These are phyloP conservation scores for Leishmania aethiopica DNA, from an alignment of 208 protist genomes.

Conservation along the genomic window DNA sequence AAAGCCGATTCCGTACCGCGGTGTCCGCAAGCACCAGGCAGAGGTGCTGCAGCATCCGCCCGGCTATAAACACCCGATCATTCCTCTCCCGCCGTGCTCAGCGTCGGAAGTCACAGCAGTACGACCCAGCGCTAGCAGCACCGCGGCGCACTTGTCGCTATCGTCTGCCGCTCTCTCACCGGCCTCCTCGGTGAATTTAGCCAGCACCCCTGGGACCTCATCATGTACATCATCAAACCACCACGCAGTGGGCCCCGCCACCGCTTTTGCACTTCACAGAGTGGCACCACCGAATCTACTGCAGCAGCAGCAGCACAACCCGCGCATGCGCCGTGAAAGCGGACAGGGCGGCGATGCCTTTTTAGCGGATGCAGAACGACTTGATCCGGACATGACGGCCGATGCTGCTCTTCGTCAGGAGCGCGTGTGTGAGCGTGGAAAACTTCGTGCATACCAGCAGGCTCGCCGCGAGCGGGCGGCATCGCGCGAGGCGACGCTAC, in stretches of 20 bases:
- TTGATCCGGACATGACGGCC: constrained; percentile 49
- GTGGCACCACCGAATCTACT: not conserved
- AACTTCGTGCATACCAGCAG: not conserved
- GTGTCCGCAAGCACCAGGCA: constrained; percentile 60
- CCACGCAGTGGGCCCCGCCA: not conserved
- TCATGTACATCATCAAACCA: not conserved
- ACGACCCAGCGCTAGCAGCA: not conserved
- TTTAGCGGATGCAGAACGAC: constrained; percentile 48
- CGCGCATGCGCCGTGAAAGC: not conserved
- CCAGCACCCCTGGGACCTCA: not conserved
- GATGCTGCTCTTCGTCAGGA: constrained; percentile 49
- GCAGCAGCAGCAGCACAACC: constrained; percentile 9
- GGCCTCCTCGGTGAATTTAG: not conserved
- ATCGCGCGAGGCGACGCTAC: constrained; percentile 37
- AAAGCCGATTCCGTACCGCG: constrained; percentile 58
- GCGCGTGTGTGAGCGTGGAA: constrained; percentile 11
- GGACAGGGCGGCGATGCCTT: constrained; percentile 28
- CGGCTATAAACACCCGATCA: constrained; percentile 57
- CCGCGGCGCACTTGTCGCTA: not conserved
- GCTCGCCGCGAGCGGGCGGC: constrained; percentile 23
- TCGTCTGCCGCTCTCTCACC: not conserved
- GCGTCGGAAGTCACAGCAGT: not conserved
- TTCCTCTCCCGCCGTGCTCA: constrained; percentile 12
- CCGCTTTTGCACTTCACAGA: not conserved
- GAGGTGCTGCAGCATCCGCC: constrained; percentile 71